Percentiles rank a stretch among this genome's conserved stretches.
Evolutionary conservation across 192 early-diverging fungal genomes (phyloP).

Genomic region (Cladochytrium replicatum): DNA sequence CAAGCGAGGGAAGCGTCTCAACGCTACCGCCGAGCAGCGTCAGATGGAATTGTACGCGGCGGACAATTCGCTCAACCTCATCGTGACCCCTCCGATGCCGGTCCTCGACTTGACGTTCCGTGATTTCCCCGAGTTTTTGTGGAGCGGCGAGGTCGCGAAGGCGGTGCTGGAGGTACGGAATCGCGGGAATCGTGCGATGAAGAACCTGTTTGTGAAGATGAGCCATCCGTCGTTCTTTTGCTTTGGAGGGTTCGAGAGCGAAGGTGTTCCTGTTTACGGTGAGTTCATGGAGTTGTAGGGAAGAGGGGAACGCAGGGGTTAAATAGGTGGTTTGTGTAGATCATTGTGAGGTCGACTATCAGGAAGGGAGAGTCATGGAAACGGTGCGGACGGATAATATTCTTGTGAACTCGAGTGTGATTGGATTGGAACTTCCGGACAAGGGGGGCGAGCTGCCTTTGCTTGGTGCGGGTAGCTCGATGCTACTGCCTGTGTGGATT

Average conservation of each 20-base stretch:
- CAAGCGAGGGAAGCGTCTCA: constrained; percentile 59
- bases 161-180: constrained; percentile 72
- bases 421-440: constrained; percentile 33
- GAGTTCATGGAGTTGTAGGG: constrained; percentile 18
- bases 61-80: constrained; percentile 60
- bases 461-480: constrained; percentile 56
- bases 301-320: constrained; percentile 20
- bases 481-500: constrained; percentile 75
- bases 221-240: constrained; percentile 84
- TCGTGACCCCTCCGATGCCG: constrained; percentile 73
- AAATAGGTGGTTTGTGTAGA: neutral
- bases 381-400: constrained; percentile 36
- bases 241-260: constrained; percentile 38
- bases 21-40: constrained; percentile 65
- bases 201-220: constrained; percentile 59
- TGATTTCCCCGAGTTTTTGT: constrained; percentile 62
- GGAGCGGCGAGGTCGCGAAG: constrained; percentile 72
- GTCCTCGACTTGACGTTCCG: constrained; percentile 70
- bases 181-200: constrained; percentile 64
- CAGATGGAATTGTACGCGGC: constrained; percentile 47
- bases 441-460: constrained; percentile 15
- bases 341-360: neutral
- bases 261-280: constrained; percentile 13
- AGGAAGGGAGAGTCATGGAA: neutral
- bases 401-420: constrained; percentile 44